These are phyloP conservation scores for Diaporthe humulicola DNA, from an alignment of 2,329 filamentous ascomycete genomes.

Conservation along the genomic window DNA sequence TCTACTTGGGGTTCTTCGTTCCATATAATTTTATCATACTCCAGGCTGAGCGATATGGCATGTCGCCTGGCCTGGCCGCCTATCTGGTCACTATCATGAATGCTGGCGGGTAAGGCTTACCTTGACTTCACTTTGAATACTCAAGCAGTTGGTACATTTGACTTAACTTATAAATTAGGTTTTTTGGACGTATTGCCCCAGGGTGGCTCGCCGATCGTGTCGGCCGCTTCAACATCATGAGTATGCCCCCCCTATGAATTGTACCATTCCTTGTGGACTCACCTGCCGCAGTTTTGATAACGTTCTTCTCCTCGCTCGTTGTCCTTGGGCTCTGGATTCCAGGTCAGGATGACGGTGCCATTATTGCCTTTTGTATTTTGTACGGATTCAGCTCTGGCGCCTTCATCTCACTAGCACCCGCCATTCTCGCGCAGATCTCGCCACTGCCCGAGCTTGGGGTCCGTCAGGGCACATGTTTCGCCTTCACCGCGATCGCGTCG, in stretches of 20 bases:
- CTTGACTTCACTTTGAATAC: neutral
- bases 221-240: conserved; percentile 46
- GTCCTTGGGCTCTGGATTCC: conserved; percentile 50
- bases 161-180: neutral
- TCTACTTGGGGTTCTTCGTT: conserved; percentile 46
- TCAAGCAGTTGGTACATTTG: neutral
- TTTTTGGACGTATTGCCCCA: conserved; percentile 40
- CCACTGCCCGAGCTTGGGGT: conserved; percentile 66
- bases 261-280: neutral
- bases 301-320: conserved; percentile 50
- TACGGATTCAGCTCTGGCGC: conserved; percentile 48
- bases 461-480: conserved; percentile 61
- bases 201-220: conserved; percentile 40
- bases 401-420: conserved; percentile 45
- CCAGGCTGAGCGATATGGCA: conserved; percentile 42
- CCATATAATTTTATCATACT: conserved; percentile 46
- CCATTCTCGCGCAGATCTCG: conserved; percentile 59
- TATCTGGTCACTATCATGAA: conserved; percentile 47
- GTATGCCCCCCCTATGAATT: neutral
- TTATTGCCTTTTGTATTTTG: conserved; percentile 45
- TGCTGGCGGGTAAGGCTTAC: conserved; percentile 38
- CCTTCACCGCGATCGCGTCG: conserved; percentile 67
- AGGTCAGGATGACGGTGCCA: conserved; percentile 39
- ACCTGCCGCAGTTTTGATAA: conserved; percentile 51
- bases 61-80: conserved; percentile 41